These are phyloP conservation scores for Hamigera avellanea DNA, from an alignment of 495 filamentous ascomycete genomes.

Conservation along the genomic window DNA sequence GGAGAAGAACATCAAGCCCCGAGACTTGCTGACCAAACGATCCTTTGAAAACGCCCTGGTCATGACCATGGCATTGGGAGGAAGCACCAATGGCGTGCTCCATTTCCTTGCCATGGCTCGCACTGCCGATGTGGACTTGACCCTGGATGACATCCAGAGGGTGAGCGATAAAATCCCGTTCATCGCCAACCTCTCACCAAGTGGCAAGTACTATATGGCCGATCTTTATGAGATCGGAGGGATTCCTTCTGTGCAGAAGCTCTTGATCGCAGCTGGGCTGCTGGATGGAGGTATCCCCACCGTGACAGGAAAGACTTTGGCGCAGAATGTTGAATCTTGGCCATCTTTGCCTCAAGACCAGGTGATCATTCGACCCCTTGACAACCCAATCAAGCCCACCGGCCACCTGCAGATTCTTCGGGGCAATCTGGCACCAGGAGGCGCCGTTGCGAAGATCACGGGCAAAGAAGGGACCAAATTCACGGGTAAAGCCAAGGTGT, in stretches of 20 bases:
- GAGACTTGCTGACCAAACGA: constrained; percentile 71
- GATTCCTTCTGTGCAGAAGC: constrained; percentile 82
- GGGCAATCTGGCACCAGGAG: constrained; percentile 85
- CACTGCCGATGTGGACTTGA: constrained; percentile 73
- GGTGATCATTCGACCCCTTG: constrained; percentile 70
- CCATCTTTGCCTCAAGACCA: constrained; percentile 74
- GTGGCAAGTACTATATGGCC: constrained; percentile 82
- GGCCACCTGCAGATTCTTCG: constrained; percentile 85
- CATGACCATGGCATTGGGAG: constrained; percentile 85
- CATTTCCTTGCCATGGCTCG: constrained; percentile 94
- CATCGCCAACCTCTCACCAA: constrained; percentile 85
- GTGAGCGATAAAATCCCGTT: constrained; percentile 85
- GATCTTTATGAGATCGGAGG: constrained; percentile 93
- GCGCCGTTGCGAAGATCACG: constrained; percentile 95
- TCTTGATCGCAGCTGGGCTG: constrained; percentile 69
- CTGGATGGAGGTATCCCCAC: constrained; percentile 79
- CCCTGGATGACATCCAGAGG: constrained; percentile 78
- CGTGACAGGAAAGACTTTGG: constrained; percentile 85
- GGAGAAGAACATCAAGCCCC: constrained; percentile 76
- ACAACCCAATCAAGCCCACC: constrained; percentile 74
- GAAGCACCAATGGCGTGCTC: constrained; percentile 84
- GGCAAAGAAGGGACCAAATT: constrained; percentile 86
- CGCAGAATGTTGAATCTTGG: constrained; percentile 74
- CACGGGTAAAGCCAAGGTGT: constrained; percentile 74
- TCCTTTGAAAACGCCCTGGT: constrained; percentile 91